Evolutionary conservation across 441 rosid species (phyloP).

Genomic region (Aleurites moluccanus): DNA sequence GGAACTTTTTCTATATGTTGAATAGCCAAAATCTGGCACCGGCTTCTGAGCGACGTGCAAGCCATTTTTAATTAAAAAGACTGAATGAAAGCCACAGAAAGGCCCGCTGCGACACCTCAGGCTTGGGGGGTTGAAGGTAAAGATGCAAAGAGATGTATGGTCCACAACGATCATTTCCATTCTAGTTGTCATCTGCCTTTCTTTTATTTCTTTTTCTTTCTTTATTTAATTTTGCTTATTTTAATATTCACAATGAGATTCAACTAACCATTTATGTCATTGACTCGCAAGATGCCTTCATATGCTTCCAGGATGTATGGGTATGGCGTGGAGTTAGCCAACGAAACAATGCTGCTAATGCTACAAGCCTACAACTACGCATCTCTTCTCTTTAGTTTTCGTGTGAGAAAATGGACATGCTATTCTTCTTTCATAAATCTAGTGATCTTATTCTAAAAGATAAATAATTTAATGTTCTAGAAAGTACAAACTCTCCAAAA

Average conservation of each 20-base stretch:
- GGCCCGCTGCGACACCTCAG: not conserved
- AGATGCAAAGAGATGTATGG: not conserved
- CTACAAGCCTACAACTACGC: not conserved
- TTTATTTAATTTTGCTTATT: too few relatives aligned
- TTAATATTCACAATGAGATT: conserved; percentile 2
- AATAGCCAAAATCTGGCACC: conserved; percentile 11
- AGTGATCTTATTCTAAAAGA: not conserved
- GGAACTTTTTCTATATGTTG: not conserved
- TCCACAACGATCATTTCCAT: conserved; percentile 5
- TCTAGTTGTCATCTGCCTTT: conserved; percentile 6
- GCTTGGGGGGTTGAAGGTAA: not conserved
- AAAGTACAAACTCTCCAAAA: not conserved
- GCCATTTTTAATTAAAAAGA: not conserved
- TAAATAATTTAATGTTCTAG: not conserved
- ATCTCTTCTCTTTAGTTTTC: not conserved
- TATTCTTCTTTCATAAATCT: not conserved
- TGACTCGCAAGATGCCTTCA: not conserved
- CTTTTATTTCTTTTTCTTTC: not conserved
- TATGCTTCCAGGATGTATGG: not conserved
- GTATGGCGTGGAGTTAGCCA: not conserved
- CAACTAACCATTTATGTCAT: conserved; percentile 1
- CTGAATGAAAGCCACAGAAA: not conserved
- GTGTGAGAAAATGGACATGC: not conserved
- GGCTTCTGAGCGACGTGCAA: not conserved
- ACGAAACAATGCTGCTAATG: not conserved